phyloP scores from a whole-genome alignment of 805 yeast species.

The Schizosaccharomyces octosporus region DNA sequence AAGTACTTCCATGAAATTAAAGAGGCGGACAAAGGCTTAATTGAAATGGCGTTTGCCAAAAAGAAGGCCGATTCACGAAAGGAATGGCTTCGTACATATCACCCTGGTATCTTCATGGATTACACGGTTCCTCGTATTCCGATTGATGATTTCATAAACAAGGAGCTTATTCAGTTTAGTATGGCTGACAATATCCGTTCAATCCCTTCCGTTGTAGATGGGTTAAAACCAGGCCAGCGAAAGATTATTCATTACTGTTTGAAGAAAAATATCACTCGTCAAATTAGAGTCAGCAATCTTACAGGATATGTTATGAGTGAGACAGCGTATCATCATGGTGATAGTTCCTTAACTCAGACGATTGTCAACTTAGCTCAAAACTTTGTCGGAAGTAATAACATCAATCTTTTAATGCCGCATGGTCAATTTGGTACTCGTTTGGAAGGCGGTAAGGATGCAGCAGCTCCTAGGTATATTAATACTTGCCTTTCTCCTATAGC shows the following conservation, averaged over 20 bases:
- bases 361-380: slow-evolving; percentile 87
- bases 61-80: slow-evolving; percentile 91
- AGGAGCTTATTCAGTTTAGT: slow-evolving; percentile 79
- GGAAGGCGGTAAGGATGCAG: slow-evolving; percentile 90
- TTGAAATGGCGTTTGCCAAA: slow-evolving; percentile 84
- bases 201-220: slow-evolving; percentile 81
- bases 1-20: slow-evolving; percentile 64
- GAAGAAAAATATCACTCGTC: slow-evolving; percentile 48
- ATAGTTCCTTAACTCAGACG: slow-evolving; percentile 62
- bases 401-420: slow-evolving; percentile 63
- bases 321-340: slow-evolving; percentile 92
- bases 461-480: slow-evolving; percentile 92
- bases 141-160: slow-evolving; percentile 78
- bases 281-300: slow-evolving; percentile 72
- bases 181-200: slow-evolving; percentile 94
- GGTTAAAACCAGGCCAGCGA: slow-evolving; percentile 91
- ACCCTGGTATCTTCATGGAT: slow-evolving; percentile 80
- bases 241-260: slow-evolving; percentile 76
- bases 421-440: slow-evolving; percentile 95
- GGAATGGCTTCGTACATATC: slow-evolving; percentile 79
- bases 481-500: slow-evolving; percentile 65
- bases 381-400: slow-evolving; percentile 75
- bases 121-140: slow-evolving; percentile 56
- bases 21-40: slow-evolving; percentile 42
- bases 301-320: slow-evolving; percentile 74